phyloP scores from a whole-genome alignment of 495 filamentous ascomycete genomes.

The Monascus purpureus region DNA sequence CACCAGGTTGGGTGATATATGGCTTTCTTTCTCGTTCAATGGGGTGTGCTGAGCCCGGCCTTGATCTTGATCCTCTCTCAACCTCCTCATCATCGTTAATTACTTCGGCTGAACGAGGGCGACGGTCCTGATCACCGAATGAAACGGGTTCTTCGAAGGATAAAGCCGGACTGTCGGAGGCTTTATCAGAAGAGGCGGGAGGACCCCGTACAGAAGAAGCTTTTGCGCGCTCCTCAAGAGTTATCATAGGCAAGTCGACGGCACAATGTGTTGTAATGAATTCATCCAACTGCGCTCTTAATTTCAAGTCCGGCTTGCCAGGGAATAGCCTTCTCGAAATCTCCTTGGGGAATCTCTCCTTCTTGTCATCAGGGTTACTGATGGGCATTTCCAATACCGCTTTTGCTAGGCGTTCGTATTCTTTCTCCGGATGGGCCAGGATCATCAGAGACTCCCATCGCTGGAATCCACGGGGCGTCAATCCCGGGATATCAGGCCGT shows the following conservation, averaged over 20 bases:
- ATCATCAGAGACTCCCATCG: constrained; percentile 64
- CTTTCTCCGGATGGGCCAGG: constrained; percentile 62
- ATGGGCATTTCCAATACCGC: constrained; percentile 65
- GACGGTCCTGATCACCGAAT: constrained; percentile 37
- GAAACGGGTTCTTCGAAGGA: constrained; percentile 10
- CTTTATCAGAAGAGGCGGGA: constrained; percentile 3
- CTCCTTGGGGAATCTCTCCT: constrained; percentile 67
- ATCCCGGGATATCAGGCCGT: constrained; percentile 54
- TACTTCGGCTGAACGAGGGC: constrained; percentile 30
- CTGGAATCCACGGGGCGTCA: constrained; percentile 71
- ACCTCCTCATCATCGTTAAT: constrained; percentile 34
- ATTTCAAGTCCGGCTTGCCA: constrained; percentile 17
- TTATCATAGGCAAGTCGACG: constrained; percentile 32
- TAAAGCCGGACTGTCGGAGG: constrained; percentile 8
- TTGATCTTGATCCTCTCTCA: constrained; percentile 13
- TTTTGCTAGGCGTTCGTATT: constrained; percentile 59
- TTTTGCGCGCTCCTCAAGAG: constrained; percentile 23
- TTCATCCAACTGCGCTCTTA: constrained; percentile 29
- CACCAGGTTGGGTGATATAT: constrained; percentile 40
- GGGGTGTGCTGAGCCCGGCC: constrained; percentile 23
- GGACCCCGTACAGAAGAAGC: constrained; percentile 11
- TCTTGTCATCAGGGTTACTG: constrained; percentile 53
- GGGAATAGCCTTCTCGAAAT: constrained; percentile 64
- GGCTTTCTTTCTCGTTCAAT: constrained; percentile 53
- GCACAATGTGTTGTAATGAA: constrained; percentile 32